Evolutionary conservation across 192 early-diverging fungal species (phyloP).

Genomic region (Backusella australiensis): DNA sequence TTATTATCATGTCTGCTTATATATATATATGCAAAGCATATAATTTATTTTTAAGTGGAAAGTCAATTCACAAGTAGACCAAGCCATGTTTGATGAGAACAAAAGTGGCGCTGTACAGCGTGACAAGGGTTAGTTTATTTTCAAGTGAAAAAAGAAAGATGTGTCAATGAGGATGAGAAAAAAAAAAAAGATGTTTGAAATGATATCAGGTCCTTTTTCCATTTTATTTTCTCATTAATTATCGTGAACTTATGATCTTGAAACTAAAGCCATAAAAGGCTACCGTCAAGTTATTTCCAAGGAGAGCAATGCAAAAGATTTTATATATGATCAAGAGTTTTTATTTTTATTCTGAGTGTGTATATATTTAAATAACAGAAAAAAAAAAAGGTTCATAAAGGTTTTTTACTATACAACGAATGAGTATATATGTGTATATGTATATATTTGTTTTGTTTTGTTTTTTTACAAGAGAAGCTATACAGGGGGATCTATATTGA

Average conservation of each 20-base stretch:
- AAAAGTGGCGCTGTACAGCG: background rate
- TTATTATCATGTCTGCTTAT: background rate
- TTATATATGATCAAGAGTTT: background rate
- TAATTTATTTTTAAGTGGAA: background rate
- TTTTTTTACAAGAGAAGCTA: background rate
- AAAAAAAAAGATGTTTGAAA: background rate
- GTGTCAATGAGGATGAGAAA: background rate
- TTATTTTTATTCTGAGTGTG: background rate
- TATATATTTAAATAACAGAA: background rate
- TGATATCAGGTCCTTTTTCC: background rate
- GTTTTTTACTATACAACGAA: background rate
- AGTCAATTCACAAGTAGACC: background rate
- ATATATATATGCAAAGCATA: background rate
- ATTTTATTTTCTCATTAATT: background rate
- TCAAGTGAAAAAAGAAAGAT: background rate
- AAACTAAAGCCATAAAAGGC: background rate
- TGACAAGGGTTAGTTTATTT: background rate
- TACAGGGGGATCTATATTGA: background rate
- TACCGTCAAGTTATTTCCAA: background rate
- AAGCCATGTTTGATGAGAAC: background rate
- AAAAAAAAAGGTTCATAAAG: background rate
- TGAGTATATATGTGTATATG: background rate
- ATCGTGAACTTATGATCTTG: constrained; percentile 1
- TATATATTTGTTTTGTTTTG: background rate
- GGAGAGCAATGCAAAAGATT: background rate